phyloP scores from a whole-genome alignment of 148 eudicot genomes.

The Nepenthes gracilis region DNA sequence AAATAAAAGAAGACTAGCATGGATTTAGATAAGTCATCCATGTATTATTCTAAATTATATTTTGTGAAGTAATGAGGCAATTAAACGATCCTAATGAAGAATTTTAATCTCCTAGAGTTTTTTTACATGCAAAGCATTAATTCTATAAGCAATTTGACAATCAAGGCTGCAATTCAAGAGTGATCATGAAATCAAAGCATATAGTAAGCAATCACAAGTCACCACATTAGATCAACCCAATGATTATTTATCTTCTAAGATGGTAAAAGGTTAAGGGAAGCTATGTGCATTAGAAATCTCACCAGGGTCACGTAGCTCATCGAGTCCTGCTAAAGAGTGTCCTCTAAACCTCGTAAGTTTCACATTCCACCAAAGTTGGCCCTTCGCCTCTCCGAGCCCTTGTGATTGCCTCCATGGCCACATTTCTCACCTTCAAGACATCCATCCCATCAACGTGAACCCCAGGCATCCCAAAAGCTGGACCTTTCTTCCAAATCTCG shows the following conservation, averaged over 20 bases:
- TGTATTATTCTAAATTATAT: too few relatives aligned
- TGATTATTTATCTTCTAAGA: not conserved
- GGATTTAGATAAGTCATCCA: too few relatives aligned
- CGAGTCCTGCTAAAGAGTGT: constrained; percentile 98
- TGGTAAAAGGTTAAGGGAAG: not conserved
- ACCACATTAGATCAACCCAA: too few relatives aligned
- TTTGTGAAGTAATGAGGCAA: too few relatives aligned
- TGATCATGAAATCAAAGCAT: too few relatives aligned
- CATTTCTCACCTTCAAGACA: constrained; percentile 92
- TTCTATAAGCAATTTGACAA: too few relatives aligned
- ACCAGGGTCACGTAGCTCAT: constrained; percentile 98
- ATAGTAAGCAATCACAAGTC: too few relatives aligned
- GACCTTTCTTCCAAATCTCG: constrained; percentile 94
- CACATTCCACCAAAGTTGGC: constrained; percentile 90
- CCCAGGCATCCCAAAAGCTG: constrained; percentile 96
- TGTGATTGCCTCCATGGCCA: constrained; percentile 70
- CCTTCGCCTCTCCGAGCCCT: constrained; percentile 97
- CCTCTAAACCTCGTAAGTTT: constrained; percentile 95
- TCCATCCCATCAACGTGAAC: constrained; percentile 96
- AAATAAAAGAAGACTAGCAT: too few relatives aligned
- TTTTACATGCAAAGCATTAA: too few relatives aligned
- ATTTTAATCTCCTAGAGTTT: too few relatives aligned
- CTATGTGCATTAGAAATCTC: constrained; percentile 7
- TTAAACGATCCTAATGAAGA: too few relatives aligned
- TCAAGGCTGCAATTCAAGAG: too few relatives aligned